Conservation (phyloP, 306 rosid genomes). For the Vigna unguiculata region DNA sequence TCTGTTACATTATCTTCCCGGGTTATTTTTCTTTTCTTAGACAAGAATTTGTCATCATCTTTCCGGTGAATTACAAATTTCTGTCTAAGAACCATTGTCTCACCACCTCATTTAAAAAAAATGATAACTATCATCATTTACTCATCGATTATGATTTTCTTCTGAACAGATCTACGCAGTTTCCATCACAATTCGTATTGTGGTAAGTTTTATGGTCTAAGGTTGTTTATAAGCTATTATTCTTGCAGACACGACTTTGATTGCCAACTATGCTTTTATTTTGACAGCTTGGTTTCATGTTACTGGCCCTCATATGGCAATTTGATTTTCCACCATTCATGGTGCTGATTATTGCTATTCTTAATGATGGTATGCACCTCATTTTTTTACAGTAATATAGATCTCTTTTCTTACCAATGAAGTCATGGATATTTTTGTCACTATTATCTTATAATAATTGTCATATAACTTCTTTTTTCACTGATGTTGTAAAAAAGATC, state of each 20-base stretch:
- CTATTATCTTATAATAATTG: background rate
- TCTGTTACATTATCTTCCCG: background rate
- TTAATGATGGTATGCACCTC: conserved; percentile 72
- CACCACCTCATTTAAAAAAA: background rate
- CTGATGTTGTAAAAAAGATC: background rate
- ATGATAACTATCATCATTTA: background rate
- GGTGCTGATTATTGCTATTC: conserved; percentile 90
- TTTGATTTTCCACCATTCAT: conserved; percentile 95
- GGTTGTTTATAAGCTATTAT: background rate
- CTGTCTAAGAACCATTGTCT: background rate
- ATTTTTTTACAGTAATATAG: background rate
- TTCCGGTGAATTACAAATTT: conserved; percentile 7
- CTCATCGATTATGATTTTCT: conserved; percentile 13
- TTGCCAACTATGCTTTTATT: conserved; percentile 32
- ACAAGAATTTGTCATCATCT: too few relatives aligned
- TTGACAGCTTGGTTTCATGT: conserved; percentile 89
- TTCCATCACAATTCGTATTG: conserved; percentile 90
- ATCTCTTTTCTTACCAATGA: background rate
- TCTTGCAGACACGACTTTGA: conserved; percentile 28
- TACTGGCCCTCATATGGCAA: conserved; percentile 84
- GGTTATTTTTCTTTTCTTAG: too few relatives aligned
- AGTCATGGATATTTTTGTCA: background rate
- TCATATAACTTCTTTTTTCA: background rate
- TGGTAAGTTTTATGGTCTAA: conserved; percentile 57
- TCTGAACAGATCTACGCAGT: conserved; percentile 84